Evolutionary conservation across 2,329 filamentous ascomycete species (phyloP), one percentile per base, ranked within the genome.

Genomic region (Alternaria gansuensis): DNA sequence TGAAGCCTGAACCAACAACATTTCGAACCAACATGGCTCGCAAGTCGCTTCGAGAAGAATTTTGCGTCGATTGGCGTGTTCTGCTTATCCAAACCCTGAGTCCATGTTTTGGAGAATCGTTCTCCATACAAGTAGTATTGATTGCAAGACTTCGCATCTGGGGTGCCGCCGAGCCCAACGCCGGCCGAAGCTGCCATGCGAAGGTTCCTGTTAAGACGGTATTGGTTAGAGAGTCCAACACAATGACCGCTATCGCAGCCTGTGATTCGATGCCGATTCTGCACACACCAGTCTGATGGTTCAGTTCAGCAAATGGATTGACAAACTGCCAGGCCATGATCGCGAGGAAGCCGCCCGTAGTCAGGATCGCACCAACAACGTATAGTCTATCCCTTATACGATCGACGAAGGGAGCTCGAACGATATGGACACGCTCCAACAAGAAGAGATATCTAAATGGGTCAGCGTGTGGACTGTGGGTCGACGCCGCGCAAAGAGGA

Each of bases 341-440:
- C 3, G 53, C 59, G 3, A 63, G 49, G 43, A 74, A 72, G 2
- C 72, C 70, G 8, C 63, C 36, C 21, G 65, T 40, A 4, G 63
- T 62, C 31, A 70, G 7, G 45, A 64, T 40, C 14, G 72, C 67
- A 21, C 71, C 69, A 17, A 63, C 7, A 2, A 75, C 40, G 69
- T 76, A 79, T 7, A 78, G 45, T 11, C 59, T 67, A 51, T 78
- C 75, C 11, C 71, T 62, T 8, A 57, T 41, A 3, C 77, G 73
- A 6, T 67, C 57, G 23, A 69, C 51, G 45, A 73, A 70, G 3
- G 73, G 66, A 9, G 69, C 60, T 24, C 77, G 67, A 13, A 78
- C 66, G 17, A 75, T 67, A 48, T 78, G 75, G 14, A 73, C 68
- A 10, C 78, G 71, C 60, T 80, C 78, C 17, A 79, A 68, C 3